A percentile compares a stretch with the other conserved stretches of the same genome.
phyloP scores from a whole-genome alignment of 306 rosid genomes.

The Astragalus membranaceus region DNA sequence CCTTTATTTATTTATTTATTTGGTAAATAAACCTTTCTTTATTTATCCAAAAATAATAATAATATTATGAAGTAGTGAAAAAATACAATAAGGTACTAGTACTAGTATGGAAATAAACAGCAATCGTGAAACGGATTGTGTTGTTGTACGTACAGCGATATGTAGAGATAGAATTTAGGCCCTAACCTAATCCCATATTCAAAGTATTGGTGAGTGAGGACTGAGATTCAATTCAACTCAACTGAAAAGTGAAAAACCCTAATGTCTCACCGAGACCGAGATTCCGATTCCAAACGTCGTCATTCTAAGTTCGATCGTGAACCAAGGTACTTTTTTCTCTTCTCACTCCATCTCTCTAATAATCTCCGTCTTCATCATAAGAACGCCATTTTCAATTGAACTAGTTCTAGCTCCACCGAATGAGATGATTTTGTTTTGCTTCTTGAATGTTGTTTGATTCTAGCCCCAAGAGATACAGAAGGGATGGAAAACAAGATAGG shows the following conservation, averaged over 20 bases:
- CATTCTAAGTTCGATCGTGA: conserved; percentile 72
- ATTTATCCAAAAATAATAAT: too few relatives aligned
- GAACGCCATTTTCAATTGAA: neutral
- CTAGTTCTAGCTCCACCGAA: neutral
- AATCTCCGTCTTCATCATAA: neutral
- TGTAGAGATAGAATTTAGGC: neutral
- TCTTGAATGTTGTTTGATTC: conserved; percentile 18
- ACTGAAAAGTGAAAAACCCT: neutral
- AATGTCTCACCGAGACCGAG: conserved; percentile 80
- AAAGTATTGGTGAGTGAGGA: neutral
- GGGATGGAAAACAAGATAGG: conserved; percentile 49
- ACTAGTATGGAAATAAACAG: too few relatives aligned
- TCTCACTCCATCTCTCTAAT: neutral
- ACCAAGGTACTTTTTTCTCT: conserved; percentile 48
- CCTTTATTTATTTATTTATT: too few relatives aligned
- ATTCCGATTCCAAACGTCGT: conserved; percentile 62
- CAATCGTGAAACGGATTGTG: too few relatives aligned
- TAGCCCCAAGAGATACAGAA: conserved; percentile 79
- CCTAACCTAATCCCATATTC: neutral
- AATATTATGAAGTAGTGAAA: too few relatives aligned
- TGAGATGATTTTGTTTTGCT: neutral
- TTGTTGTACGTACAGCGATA: too few relatives aligned
- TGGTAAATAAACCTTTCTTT: too few relatives aligned
- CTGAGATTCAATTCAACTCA: neutral
- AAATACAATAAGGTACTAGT: too few relatives aligned